A percentile compares a stretch with the other conserved stretches of the same genome.
phyloP scores from a whole-genome alignment of 192 early-diverging fungal genomes.

The Bifiguratus adelaidae region DNA sequence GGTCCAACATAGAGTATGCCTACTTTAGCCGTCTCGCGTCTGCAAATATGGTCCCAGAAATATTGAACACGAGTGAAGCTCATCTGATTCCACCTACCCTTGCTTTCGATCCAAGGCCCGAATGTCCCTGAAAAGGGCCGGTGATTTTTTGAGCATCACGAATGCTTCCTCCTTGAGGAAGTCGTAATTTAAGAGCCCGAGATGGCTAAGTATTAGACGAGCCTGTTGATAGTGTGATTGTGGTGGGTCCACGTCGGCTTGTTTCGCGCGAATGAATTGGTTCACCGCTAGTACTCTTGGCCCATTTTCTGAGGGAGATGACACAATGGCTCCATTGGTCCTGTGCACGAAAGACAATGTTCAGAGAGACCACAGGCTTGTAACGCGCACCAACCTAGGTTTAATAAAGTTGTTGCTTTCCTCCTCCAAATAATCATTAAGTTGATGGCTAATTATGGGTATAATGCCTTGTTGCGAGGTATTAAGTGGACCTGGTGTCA shows the following conservation, averaged over 20 bases:
- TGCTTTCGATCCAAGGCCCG: constrained; percentile 71
- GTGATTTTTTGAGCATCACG: constrained; percentile 52
- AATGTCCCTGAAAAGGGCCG: constrained; percentile 58
- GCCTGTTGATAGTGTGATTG: constrained; percentile 46
- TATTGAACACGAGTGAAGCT: neutral
- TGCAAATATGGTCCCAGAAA: constrained; percentile 7
- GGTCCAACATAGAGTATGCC: constrained; percentile 86
- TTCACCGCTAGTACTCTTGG: too few relatives aligned
- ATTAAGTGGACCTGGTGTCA: too few relatives aligned
- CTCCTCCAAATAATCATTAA: too few relatives aligned
- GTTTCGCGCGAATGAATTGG: too few relatives aligned
- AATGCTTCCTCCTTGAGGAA: constrained; percentile 59
- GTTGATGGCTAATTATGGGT: too few relatives aligned
- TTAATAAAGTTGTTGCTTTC: too few relatives aligned
- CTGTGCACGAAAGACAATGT: too few relatives aligned
- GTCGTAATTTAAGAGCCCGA: constrained; percentile 66
- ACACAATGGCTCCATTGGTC: too few relatives aligned
- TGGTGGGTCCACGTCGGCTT: constrained; percentile 36
- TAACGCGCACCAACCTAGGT: too few relatives aligned
- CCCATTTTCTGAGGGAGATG: too few relatives aligned
- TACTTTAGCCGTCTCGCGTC: constrained; percentile 84
- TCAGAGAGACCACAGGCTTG: too few relatives aligned
- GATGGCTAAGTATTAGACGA: constrained; percentile 63
- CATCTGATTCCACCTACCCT: constrained; percentile 32
- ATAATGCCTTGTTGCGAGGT: too few relatives aligned